These are phyloP conservation scores for Carex arenaria DNA, from an alignment of 202 grass and related monocot genomes.

Conservation along the genomic window DNA sequence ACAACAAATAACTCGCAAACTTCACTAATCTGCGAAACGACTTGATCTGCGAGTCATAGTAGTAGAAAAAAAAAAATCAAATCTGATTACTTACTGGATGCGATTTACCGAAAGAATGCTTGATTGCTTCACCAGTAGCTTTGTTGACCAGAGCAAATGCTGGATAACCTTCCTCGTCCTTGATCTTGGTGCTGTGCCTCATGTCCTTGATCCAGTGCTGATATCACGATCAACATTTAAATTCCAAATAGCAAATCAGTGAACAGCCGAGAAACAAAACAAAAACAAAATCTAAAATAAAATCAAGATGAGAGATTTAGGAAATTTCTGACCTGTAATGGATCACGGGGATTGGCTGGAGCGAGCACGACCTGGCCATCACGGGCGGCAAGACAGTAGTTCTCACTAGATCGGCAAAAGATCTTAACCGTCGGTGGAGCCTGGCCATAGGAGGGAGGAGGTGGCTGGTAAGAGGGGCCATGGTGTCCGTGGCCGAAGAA, in stretches of 20 bases:
- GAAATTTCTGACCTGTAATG: slow-evolving; percentile 35
- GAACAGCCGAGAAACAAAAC: not conserved
- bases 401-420: slow-evolving; percentile 64
- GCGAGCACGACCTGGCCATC: slow-evolving; percentile 74
- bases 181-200: slow-evolving; percentile 50
- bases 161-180: slow-evolving; percentile 71
- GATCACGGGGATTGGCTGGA: slow-evolving; percentile 56
- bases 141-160: slow-evolving; percentile 73
- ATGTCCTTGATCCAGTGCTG: slow-evolving; percentile 97
- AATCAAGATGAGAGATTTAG: not conserved
- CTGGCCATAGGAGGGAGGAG: not conserved
- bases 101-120: slow-evolving; percentile 77
- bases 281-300: not conserved
- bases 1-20: not conserved
- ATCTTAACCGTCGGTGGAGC: slow-evolving; percentile 66
- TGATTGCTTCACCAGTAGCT: slow-evolving; percentile 67
- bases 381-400: slow-evolving; percentile 62
- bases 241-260: not conserved
- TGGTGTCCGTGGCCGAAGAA: slow-evolving; percentile 28
- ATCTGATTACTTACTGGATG: slow-evolving; percentile 46
- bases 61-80: not conserved
- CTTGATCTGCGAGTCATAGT: not conserved
- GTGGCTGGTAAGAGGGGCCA: slow-evolving; percentile 39
- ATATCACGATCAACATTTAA: not conserved
- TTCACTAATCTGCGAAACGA: not conserved